Base-by-base conservation (phyloP, 805 yeast genomes). In the Metahyphopichia silvanorum region DNA sequence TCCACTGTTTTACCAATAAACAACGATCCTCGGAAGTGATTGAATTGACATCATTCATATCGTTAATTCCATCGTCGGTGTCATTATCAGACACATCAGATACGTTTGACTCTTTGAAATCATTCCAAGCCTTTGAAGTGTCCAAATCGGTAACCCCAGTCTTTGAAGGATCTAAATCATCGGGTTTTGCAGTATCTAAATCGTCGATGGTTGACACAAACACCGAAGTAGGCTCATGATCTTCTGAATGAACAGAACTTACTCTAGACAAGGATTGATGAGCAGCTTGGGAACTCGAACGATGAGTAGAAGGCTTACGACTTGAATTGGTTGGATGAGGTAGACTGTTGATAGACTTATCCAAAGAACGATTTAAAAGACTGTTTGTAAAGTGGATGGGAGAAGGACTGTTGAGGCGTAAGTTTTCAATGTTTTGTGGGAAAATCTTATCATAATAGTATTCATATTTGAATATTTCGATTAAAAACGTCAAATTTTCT, bases 401-500 rank as follows among this genome's bases (percentile, higher is more conserved):
- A 16, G 16, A 18, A 4, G 30, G 22, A 20, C 21, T n/a, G 6
- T 12, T 18, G 8, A 27, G 14, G 5, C 19, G n/a, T 12, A 27
- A 20, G 4, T 6, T 12, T 10, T 27, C 30, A 10, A 27, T 12
- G 12, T 27, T 13, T 7, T 27, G 21, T 5, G 30, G 30, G 22
- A 17, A 42, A 9, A 37, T 32, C 22, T 38, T 38, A 34, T 65
- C 69, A 57, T 66, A 67, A 32, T 55, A 56, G 46, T 63, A 57
- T 40, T 72, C 76, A 46, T 72, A 72, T 31, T 62, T 64, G 46
- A 49, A 69, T 12, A 71, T 68, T 35, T 66, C 69, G 4, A 71
- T 56, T 19, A 72, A 47, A 38, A 72, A 72, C 27, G 57, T 47
- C 25, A 72, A 53, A 47, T 68, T 71, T 46, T 72, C 77, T 32